phyloP scores from a whole-genome alignment of 129 eudicot species.

The Pulicaria dysenterica region DNA sequence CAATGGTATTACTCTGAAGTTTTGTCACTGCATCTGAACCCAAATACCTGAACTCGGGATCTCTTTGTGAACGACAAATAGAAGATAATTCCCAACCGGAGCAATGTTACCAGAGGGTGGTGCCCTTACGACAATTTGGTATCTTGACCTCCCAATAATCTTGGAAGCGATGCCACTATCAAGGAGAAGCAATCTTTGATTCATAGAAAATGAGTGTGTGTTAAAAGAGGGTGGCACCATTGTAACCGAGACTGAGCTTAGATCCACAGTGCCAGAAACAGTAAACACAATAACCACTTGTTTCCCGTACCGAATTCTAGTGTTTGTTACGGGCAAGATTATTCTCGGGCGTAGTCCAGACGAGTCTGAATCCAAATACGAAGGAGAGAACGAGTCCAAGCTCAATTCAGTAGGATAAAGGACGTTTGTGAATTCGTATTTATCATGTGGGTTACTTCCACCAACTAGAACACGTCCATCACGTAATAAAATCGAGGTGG shows the following conservation, averaged over 20 bases:
- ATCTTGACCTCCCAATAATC: conserved; percentile 36
- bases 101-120: conserved; percentile 59
- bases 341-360: conserved; percentile 51
- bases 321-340: conserved; percentile 35
- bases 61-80: conserved; percentile 64
- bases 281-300: conserved; percentile 38
- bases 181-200: conserved; percentile 61
- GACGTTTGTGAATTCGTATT: conserved; percentile 56
- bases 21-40: conserved; percentile 49
- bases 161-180: conserved; percentile 27
- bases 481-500: conserved; percentile 46
- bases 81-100: conserved; percentile 54
- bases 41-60: conserved; percentile 73
- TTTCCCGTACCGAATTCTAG: conserved; percentile 38
- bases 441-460: conserved; percentile 64
- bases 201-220: conserved; percentile 79
- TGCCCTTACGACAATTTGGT: conserved; percentile 39
- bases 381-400: conserved; percentile 73
- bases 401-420: conserved; percentile 66
- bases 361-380: conserved; percentile 48
- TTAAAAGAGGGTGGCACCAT: conserved; percentile 74
- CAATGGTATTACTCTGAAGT: background rate
- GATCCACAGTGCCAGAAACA: conserved; percentile 36
- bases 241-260: conserved; percentile 41
- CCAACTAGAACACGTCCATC: conserved; percentile 73